These are phyloP conservation scores for Nigrospora osmanthi DNA, from an alignment of 2,329 filamentous ascomycete species.

Conservation along the genomic window DNA sequence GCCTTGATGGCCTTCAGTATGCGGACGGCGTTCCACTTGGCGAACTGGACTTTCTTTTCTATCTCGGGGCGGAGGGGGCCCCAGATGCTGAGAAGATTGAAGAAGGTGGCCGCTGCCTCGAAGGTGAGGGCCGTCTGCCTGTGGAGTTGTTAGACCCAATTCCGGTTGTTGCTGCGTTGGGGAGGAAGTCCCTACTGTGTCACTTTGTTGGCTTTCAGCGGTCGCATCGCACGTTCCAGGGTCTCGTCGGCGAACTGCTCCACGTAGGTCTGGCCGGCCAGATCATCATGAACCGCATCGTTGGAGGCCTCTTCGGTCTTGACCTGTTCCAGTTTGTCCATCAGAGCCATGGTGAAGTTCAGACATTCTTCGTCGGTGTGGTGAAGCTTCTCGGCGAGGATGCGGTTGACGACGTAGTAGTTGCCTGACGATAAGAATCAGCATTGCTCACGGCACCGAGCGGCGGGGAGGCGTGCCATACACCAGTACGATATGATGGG, in stretches of 20 bases:
- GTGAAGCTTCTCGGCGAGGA: conserved; percentile 75
- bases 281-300: conserved; percentile 78
- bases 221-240: conserved; percentile 75
- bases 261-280: conserved; percentile 82
- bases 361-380: conserved; percentile 69
- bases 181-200: conserved; percentile 51
- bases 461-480: conserved; percentile 37
- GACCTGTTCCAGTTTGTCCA: conserved; percentile 33
- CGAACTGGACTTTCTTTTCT: conserved; percentile 84
- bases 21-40: conserved; percentile 89
- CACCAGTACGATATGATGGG: conserved; percentile 94
- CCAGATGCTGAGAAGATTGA: conserved; percentile 85
- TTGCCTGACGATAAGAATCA: conserved; percentile 52
- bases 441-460: neutral
- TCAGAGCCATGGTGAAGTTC: conserved; percentile 57
- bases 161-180: neutral
- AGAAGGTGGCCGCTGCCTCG: conserved; percentile 84
- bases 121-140: conserved; percentile 93
- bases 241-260: conserved; percentile 91
- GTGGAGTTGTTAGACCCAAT: neutral
- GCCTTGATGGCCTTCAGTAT: conserved; percentile 89
- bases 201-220: conserved; percentile 74
- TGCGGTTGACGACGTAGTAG: conserved; percentile 89
- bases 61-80: conserved; percentile 65
- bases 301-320: conserved; percentile 69